A percentile compares a stretch with the other conserved stretches of the same genome.
These are phyloP conservation scores for Avena sativa DNA, from an alignment of 176 grass and related monocot species.

Conservation along the genomic window DNA sequence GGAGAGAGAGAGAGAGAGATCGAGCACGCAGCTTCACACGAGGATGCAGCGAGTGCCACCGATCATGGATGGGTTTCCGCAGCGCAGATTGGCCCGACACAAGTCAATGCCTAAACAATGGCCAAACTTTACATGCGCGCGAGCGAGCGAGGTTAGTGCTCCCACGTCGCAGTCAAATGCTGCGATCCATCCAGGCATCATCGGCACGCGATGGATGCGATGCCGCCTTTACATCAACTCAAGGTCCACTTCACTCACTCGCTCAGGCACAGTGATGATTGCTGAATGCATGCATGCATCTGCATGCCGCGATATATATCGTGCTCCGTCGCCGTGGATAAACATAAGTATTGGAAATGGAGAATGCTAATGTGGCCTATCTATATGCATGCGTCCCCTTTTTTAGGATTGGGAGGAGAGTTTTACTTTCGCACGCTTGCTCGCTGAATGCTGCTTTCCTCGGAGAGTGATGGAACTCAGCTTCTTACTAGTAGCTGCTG, in stretches of 20 bases:
- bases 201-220: not conserved
- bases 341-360: not conserved
- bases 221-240: conserved; percentile 46
- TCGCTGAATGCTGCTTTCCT: conserved; percentile 24
- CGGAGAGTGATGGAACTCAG: conserved; percentile 36
- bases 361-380: conserved; percentile 21
- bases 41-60: not conserved
- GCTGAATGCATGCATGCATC: conserved; percentile 31
- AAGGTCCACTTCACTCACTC: conserved; percentile 39
- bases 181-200: conserved; percentile 30
- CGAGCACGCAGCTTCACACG: not conserved
- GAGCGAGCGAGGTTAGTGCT: conserved; percentile 35
- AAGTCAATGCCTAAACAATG: conserved; percentile 52
- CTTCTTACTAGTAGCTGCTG: not conserved
- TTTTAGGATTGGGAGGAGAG: conserved; percentile 12
- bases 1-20: not conserved
- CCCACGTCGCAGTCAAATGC: conserved; percentile 40
- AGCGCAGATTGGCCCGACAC: not conserved
- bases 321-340: not conserved
- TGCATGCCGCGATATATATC: not conserved
- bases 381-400: conserved; percentile 6
- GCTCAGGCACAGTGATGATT: conserved; percentile 1
- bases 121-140: conserved; percentile 17
- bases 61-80: not conserved
- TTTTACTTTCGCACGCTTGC: conserved; percentile 2